Base-by-base conservation (phyloP, 1,139 yeast genomes). In the Saccharomycopsis hybrid region DNA sequence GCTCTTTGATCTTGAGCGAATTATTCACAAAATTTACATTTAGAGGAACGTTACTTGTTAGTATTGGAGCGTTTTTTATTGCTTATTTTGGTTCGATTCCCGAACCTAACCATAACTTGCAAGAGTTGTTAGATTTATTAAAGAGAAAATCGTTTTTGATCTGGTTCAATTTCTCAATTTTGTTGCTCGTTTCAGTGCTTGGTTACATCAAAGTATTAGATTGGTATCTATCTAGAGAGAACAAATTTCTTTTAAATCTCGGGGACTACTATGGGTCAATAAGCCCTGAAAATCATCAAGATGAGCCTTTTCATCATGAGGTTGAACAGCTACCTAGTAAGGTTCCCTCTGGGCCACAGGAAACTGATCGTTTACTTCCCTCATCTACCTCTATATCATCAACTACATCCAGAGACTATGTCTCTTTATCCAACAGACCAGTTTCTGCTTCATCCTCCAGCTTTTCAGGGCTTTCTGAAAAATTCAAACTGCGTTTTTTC, bases 21-120 rank as follows among this genome's bases (percentile, higher is more conserved):
- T 71, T 71, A 0, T 85, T 86, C 63, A 82, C 92, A 1, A 57
- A 59, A 39, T 70, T 67, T 50, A 74, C 90, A 2, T 68, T 78
- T 2, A 56, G 67, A 5, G 96, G 96, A 1, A 87, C 96, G 0
- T 60, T 76, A 1, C 65, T 85, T 24, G 86, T 87, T 9, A 75
- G 85, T 1, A 48, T 76, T 2, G 96, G 96, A 0, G 96, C 96
- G 0, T 72, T 83, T 55, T 65, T 82, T n/a, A 85, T 87, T 43
- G 96, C 95, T 0, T 80, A 76, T 52, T 82, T 82, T 64, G 94
- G 95, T 5, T 70, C 76, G 13, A 64, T 76, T 11, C 67, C 72
- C 1, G 83, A 77, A 51, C 81, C 82, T 0, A 71, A 72, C 46
- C 77, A 74, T 56, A 66, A 73, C 31, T 62, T 79, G 27, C 62